Conservation (phyloP, 2,329 filamentous ascomycete genomes). For the Geosmithia putterillii region DNA sequence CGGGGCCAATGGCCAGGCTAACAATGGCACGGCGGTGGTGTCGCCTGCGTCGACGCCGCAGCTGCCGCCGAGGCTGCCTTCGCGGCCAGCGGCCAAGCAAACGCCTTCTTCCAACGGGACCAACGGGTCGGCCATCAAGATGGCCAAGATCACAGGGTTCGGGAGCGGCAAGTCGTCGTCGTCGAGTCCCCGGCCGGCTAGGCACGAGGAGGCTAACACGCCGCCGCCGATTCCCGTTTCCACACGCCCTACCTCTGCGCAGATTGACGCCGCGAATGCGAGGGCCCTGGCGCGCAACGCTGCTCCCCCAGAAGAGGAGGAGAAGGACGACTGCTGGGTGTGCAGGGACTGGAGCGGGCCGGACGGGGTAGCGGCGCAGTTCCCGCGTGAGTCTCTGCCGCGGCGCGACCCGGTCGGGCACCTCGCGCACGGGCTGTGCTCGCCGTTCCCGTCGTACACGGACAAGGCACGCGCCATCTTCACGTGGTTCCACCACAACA, state of each 20-base stretch:
- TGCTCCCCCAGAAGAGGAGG: background rate
- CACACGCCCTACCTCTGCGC: conserved; percentile 37
- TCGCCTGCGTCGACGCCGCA: conserved; percentile 20
- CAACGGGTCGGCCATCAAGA: background rate
- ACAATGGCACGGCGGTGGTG: conserved; percentile 1
- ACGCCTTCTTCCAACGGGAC: background rate
- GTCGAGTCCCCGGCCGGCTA: background rate
- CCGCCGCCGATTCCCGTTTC: conserved; percentile 40
- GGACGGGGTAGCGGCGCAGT: conserved; percentile 65
- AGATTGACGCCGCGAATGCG: conserved; percentile 32
- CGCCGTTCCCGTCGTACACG: conserved; percentile 66
- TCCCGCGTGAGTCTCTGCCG: conserved; percentile 61
- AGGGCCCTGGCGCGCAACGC: conserved; percentile 8
- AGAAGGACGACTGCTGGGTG: conserved; percentile 47
- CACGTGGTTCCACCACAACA: conserved; percentile 90
- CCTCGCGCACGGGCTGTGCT: conserved; percentile 67
- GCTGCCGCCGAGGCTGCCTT: conserved; percentile 37
- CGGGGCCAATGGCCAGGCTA: too few species aligned
- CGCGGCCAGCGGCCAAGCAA: conserved; percentile 23
- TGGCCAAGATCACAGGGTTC: conserved; percentile 10
- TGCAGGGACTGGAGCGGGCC: conserved; percentile 83
- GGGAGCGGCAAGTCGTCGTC: conserved; percentile 4
- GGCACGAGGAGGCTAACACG: background rate
- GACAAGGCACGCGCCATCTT: conserved; percentile 92
- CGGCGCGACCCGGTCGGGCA: conserved; percentile 52